phyloP scores from a whole-genome alignment of 2,329 filamentous ascomycete species.

The Periconia sp. region DNA sequence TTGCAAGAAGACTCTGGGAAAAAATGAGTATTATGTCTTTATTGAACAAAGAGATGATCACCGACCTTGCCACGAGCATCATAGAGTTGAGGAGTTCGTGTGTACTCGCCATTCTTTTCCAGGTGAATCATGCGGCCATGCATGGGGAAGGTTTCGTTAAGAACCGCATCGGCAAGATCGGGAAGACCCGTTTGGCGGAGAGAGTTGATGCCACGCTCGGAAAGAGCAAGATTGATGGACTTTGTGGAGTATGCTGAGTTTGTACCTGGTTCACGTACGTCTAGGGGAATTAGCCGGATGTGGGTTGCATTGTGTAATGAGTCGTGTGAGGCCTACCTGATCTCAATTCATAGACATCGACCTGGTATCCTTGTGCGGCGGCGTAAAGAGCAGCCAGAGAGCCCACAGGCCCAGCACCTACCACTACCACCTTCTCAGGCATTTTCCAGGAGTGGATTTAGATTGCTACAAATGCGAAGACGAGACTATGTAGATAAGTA shows the following conservation, averaged over 20 bases:
- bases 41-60: neutral
- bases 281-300: conserved; percentile 49
- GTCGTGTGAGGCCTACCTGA: conserved; percentile 63
- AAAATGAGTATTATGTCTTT: neutral
- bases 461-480: neutral
- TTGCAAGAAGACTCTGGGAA: conserved; percentile 77
- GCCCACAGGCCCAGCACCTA: conserved; percentile 92
- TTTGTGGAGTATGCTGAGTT: conserved; percentile 90
- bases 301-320: neutral
- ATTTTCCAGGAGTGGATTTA: conserved; percentile 12
- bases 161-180: conserved; percentile 70
- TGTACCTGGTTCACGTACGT: conserved; percentile 81
- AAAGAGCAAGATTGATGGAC: conserved; percentile 96
- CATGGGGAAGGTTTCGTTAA: conserved; percentile 86
- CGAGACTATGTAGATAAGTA: neutral
- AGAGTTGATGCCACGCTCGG: conserved; percentile 89
- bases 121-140: conserved; percentile 95
- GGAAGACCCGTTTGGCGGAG: conserved; percentile 68
- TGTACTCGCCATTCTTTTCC: conserved; percentile 65
- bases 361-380: conserved; percentile 80
- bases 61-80: conserved; percentile 82
- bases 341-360: conserved; percentile 92
- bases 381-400: conserved; percentile 91
- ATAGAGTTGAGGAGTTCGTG: conserved; percentile 82
- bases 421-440: conserved; percentile 72